Conservation (phyloP, 768 basidiomycete genomes). For the Gymnopilus dilepis region DNA sequence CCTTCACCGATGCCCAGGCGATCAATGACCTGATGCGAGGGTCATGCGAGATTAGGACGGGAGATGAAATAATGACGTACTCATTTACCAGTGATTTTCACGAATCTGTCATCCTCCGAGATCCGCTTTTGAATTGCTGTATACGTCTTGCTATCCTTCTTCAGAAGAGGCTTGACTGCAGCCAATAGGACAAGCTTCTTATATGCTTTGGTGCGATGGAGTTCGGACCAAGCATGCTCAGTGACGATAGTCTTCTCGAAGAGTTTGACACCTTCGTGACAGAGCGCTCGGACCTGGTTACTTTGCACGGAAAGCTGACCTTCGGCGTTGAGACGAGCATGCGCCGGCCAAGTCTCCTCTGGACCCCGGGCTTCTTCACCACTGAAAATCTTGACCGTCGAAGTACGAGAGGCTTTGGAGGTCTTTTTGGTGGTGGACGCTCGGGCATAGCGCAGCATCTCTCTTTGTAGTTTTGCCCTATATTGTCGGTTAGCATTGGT, state of each 20-base stretch:
- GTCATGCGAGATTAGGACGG: background rate
- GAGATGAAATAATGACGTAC: background rate
- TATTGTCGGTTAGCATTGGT: too few relatives aligned
- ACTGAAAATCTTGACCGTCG: background rate
- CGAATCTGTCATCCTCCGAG: conserved; percentile 8
- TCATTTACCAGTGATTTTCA: conserved; percentile 7
- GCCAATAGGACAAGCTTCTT: background rate
- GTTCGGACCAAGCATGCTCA: conserved; percentile 4
- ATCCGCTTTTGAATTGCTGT: background rate
- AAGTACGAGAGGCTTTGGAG: too few relatives aligned
- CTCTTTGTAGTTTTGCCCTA: too few relatives aligned
- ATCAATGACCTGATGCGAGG: conserved; percentile 13
- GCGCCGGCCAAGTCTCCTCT: background rate
- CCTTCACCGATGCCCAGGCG: conserved; percentile 5
- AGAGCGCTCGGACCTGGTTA: background rate
- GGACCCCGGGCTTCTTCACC: background rate
- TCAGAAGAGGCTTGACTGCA: background rate
- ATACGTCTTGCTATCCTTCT: background rate
- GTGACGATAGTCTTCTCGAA: background rate
- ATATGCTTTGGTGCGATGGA: background rate
- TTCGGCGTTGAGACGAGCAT: background rate
- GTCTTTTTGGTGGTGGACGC: too few relatives aligned
- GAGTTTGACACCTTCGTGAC: conserved; percentile 5
- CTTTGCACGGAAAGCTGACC: background rate
- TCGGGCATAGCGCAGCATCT: too few relatives aligned